phyloP scores from a whole-genome alignment of 1,284 basidiomycete genomes.

The Microbotryum silenes-acaulis region DNA sequence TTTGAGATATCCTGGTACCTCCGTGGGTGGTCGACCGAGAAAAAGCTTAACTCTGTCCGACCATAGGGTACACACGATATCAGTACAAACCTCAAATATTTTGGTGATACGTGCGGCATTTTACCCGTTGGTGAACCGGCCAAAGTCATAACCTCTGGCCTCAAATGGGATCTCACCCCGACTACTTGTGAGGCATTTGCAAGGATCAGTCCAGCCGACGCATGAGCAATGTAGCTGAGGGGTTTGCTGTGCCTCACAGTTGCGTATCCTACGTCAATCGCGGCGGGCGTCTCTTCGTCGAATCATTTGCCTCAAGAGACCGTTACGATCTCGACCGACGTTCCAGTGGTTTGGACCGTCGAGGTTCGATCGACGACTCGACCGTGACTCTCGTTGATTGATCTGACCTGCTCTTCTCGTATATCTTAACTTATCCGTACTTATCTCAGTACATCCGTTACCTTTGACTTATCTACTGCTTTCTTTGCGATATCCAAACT shows the following conservation, averaged over 20 bases:
- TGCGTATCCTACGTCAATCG: constrained; percentile 62
- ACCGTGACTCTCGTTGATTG: no score
- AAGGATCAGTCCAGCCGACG: constrained; percentile 2
- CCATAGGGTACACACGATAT: constrained; percentile 70
- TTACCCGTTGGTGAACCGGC: constrained; percentile 78
- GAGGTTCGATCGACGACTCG: constrained; percentile 43
- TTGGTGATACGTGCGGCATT: constrained; percentile 87
- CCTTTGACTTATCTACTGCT: no score
- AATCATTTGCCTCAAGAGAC: constrained; percentile 71
- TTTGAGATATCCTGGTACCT: constrained; percentile 6
- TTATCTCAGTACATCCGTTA: no score
- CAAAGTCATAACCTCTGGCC: constrained; percentile 67
- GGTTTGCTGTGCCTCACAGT: constrained; percentile 18
- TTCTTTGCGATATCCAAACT: no score
- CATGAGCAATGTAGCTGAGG: background rate
- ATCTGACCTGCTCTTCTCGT: no score
- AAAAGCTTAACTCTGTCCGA: background rate
- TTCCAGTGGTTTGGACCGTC: constrained; percentile 81
- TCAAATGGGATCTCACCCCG: constrained; percentile 71
- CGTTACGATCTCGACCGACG: constrained; percentile 67
- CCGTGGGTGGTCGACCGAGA: no score
- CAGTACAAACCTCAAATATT: constrained; percentile 57
- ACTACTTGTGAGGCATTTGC: constrained; percentile 47
- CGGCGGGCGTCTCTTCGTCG: constrained; percentile 77
- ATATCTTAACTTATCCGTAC: no score